Percentiles rank a stretch among this genome's conserved stretches.
Conservation (phyloP, 2,329 filamentous ascomycete genomes). For the Lasiodiplodia hormozganensis region DNA sequence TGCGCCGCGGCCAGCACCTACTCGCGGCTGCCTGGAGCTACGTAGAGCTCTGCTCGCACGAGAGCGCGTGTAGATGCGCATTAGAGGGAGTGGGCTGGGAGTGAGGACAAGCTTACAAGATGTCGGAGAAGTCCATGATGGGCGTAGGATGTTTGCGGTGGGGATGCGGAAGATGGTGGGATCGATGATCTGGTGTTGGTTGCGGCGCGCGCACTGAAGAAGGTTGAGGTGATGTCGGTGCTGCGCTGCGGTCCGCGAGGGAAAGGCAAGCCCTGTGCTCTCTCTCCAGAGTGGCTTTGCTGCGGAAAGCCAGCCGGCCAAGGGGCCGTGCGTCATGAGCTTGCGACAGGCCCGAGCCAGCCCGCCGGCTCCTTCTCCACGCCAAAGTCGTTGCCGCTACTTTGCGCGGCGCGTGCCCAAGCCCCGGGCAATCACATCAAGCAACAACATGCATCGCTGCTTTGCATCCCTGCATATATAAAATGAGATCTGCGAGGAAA, state of each 20-base stretch:
- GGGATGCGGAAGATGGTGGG: not conserved
- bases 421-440: not conserved
- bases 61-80: not conserved
- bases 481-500: not conserved
- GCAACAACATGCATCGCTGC: not conserved
- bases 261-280: conserved; percentile 15
- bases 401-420: not conserved
- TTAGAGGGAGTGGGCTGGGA: not conserved
- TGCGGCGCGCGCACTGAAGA: not conserved
- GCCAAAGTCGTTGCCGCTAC: not conserved
- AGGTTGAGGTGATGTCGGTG: not conserved
- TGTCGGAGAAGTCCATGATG: conserved; percentile 87
- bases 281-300: conserved; percentile 3
- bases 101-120: conserved; percentile 70
- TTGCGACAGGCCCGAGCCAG: conserved; percentile 8
- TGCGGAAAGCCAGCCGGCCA: conserved; percentile 7
- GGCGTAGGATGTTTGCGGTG: not conserved
- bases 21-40: conserved; percentile 25
- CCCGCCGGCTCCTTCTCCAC: not conserved
- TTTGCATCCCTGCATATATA: conserved; percentile 1
- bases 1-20: not conserved
- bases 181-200: conserved; percentile 2
- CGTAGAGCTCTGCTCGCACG: conserved; percentile 17
- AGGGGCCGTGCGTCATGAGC: conserved; percentile 26
- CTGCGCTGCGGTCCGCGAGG: not conserved